Evolutionary conservation across 257 asterid genomes (phyloP), one percentile per base, ranked within the genome.

Genomic region (Asclepias syriaca): DNA sequence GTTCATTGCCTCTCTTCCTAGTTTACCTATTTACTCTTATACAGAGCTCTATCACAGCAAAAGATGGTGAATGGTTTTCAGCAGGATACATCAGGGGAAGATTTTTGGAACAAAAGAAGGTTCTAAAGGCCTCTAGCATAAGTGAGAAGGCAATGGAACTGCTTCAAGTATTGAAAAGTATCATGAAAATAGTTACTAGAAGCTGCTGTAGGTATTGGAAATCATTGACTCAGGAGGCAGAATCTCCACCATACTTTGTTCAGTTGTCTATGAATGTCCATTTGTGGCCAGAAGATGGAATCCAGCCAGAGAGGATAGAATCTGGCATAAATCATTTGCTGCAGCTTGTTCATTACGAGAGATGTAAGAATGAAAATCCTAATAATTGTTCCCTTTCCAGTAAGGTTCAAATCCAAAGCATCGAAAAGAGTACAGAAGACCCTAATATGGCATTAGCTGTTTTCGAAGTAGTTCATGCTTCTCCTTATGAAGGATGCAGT

Each of bases 31-130:
- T 87, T 68, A 95, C 99, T 73, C 95, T 95, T 66, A 84, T 95
- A 78, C 98, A 95, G 86, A 87, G 97, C 85, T 90, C 99, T 60
- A 92, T 95, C 74, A 95, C 99, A 61, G 98, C 98, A 77, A 95
- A 92, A 85, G 99, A 92, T 72, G 94, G 98, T 29, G 96, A 88
- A 84, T 88, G 97, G 99, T 86, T 85, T 87, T 87, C 96, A 6
- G 75, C 79, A 11, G 97, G 94, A 24, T 85, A 80, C 77, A 76
- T 81, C 70, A 87, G 79, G 77, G 85, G 89, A 67, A 86, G 90
- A 48, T 27, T 71, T 40, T 68, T 65, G 79, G 83, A 83, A 57
- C 84, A 55, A 65, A 82, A 83, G 77, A 82, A 70, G 67, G 76
- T 74, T 70, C 78, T 46, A 9, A 57, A 65, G 45, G 87, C 74